Evolutionary conservation across 768 basidiomycete genomes (phyloP).

Genomic region (Boletus patriciae): DNA sequence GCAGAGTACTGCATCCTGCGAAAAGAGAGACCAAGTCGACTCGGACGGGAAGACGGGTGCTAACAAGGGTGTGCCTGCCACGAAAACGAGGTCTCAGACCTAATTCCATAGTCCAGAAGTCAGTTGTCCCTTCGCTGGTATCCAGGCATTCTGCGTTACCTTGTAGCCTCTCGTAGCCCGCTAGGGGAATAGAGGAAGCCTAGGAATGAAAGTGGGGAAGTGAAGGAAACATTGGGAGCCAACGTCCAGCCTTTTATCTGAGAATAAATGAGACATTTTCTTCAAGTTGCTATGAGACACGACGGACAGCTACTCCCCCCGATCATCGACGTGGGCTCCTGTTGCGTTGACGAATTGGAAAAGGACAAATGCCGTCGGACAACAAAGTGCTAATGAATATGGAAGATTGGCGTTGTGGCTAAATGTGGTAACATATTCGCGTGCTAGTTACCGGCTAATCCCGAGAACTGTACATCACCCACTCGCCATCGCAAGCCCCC

Average conservation of each 20-base stretch:
- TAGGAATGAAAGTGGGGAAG: neutral
- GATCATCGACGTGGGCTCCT: neutral
- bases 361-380: neutral
- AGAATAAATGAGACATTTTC: neutral
- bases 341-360: conserved; percentile 1
- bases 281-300: conserved; percentile 7
- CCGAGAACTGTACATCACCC: no score
- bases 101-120: neutral
- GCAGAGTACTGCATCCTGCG: conserved; percentile 12
- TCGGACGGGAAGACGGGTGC: neutral
- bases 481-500: neutral
- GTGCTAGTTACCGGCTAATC: no score
- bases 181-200: conserved; percentile 4
- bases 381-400: neutral
- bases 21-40: neutral
- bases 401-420: no score
- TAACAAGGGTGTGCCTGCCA: conserved; percentile 23
- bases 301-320: neutral
- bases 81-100: conserved; percentile 27
- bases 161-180: conserved; percentile 12
- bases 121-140: neutral
- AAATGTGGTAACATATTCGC: no score
- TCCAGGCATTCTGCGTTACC: conserved; percentile 11
- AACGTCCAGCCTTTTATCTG: conserved; percentile 12
- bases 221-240: neutral